Percentiles rank a stretch among this genome's conserved stretches.
Evolutionary conservation across 1,284 basidiomycete genomes (phyloP).

Genomic region (Cerioporus squamosus): DNA sequence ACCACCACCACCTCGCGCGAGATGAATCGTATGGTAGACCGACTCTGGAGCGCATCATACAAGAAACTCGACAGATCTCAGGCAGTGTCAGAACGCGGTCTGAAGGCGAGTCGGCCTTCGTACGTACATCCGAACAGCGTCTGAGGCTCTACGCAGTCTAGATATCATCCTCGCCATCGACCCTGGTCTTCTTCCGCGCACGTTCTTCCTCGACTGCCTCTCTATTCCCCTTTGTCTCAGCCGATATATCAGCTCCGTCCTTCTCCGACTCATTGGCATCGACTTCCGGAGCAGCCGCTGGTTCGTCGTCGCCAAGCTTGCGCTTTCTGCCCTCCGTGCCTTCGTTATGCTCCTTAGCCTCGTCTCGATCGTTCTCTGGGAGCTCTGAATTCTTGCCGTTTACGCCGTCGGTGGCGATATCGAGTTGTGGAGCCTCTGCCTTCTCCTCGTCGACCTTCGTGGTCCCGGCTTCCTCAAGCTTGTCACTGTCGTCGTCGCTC

Average conservation of each 20-base stretch:
- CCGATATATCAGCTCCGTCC: constrained; percentile 1
- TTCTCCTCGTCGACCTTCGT: not conserved
- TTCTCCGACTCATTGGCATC: not conserved
- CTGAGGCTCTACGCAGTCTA: no score
- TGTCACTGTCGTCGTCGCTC: not conserved
- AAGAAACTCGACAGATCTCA: no score
- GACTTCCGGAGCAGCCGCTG: not conserved
- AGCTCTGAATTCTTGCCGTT: not conserved
- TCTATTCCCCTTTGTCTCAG: not conserved
- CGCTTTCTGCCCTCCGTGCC: constrained; percentile 13
- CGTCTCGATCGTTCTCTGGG: not conserved
- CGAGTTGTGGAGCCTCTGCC: no score
- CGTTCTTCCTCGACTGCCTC: constrained; percentile 11
- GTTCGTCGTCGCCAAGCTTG: constrained; percentile 18
- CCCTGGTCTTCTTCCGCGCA: constrained; percentile 33
- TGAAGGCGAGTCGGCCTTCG: no score
- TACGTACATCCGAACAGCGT: no score
- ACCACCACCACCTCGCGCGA: no score
- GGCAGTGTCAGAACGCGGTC: no score
- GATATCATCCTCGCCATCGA: not conserved
- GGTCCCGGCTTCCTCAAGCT: not conserved
- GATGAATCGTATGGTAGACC: no score
- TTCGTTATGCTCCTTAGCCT: not conserved
- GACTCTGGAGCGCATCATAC: no score
- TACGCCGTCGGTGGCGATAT: no score